Evolutionary conservation across 345 rosid genomes (phyloP).

Genomic region (Rubroshorea leprosula): DNA sequence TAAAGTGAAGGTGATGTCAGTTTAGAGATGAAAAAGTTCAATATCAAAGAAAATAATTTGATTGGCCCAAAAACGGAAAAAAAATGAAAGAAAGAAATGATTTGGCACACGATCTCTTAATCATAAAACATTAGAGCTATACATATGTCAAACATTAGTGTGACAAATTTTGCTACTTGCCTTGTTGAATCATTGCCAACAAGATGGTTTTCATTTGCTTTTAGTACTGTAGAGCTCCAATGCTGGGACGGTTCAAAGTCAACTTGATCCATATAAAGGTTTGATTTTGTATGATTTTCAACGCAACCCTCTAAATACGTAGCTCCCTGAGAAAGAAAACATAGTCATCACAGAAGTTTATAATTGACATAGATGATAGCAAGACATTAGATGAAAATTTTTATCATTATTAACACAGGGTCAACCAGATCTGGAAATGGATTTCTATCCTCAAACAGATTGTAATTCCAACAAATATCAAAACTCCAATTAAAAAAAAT

Average conservation of each 20-base stretch:
- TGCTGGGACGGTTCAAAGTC: constrained; percentile 91
- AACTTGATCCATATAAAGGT: constrained; percentile 95
- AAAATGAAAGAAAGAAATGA: not conserved
- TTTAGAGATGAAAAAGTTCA: not conserved
- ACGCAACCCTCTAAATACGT: constrained; percentile 91
- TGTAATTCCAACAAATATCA: too few species aligned
- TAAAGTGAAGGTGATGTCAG: constrained; percentile 1
- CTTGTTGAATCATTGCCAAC: constrained; percentile 34
- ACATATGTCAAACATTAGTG: not conserved
- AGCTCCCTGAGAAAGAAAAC: constrained; percentile 54
- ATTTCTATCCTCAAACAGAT: too few species aligned
- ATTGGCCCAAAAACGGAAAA: not conserved
- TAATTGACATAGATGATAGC: not conserved
- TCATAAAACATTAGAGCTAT: not conserved
- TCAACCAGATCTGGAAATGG: too few species aligned
- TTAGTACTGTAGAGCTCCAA: constrained; percentile 66
- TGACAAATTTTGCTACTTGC: constrained; percentile 24
- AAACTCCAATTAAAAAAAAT: too few species aligned
- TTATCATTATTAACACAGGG: too few species aligned
- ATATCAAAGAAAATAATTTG: too few species aligned
- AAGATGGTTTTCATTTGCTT: constrained; percentile 42
- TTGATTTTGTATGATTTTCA: constrained; percentile 87
- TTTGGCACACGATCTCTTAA: too few species aligned
- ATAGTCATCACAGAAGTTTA: not conserved
- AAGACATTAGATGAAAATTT: not conserved